Evolutionary conservation across 495 filamentous ascomycete genomes (phyloP).

Genomic region (Penicillium goetzii): DNA sequence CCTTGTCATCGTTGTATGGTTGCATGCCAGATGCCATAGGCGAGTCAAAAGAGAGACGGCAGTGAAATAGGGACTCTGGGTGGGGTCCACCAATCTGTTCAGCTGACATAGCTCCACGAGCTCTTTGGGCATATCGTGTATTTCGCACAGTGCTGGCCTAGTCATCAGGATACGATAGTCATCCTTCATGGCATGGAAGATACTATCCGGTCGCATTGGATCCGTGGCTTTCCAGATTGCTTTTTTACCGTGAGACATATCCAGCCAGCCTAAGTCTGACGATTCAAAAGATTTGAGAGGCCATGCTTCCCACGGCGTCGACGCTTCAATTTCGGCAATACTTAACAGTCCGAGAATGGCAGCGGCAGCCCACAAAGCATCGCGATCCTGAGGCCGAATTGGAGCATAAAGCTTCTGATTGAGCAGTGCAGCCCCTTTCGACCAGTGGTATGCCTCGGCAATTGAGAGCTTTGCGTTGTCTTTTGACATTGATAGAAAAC

Average conservation of each 20-base stretch:
- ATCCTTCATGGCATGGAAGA: slow-evolving; percentile 37
- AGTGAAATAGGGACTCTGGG: slow-evolving; percentile 39
- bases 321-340: slow-evolving; percentile 38
- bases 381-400: slow-evolving; percentile 37
- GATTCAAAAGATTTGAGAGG: slow-evolving; percentile 35
- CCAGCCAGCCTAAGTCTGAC: slow-evolving; percentile 41
- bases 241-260: slow-evolving; percentile 39
- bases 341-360: slow-evolving; percentile 40
- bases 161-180: slow-evolving; percentile 22
- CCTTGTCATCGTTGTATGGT: slow-evolving; percentile 9
- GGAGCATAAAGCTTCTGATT: slow-evolving; percentile 31
- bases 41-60: slow-evolving; percentile 33
- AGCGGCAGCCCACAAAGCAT: slow-evolving; percentile 48
- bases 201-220: slow-evolving; percentile 41
- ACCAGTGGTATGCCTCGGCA: slow-evolving; percentile 41
- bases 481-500: slow-evolving; percentile 24
- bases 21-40: slow-evolving; percentile 17
- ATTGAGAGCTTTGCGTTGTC: slow-evolving; percentile 19
- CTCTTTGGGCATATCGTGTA: slow-evolving; percentile 15
- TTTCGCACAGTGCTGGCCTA: slow-evolving; percentile 2
- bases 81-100: slow-evolving; percentile 2
- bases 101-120: slow-evolving; percentile 19
- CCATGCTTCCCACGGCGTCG: slow-evolving; percentile 36
- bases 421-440: slow-evolving; percentile 36
- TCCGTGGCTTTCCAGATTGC: slow-evolving; percentile 38